Evolutionary conservation across 352 stramenopile genomes (phyloP).

Genomic region (Globisporangium acanthophoron): DNA sequence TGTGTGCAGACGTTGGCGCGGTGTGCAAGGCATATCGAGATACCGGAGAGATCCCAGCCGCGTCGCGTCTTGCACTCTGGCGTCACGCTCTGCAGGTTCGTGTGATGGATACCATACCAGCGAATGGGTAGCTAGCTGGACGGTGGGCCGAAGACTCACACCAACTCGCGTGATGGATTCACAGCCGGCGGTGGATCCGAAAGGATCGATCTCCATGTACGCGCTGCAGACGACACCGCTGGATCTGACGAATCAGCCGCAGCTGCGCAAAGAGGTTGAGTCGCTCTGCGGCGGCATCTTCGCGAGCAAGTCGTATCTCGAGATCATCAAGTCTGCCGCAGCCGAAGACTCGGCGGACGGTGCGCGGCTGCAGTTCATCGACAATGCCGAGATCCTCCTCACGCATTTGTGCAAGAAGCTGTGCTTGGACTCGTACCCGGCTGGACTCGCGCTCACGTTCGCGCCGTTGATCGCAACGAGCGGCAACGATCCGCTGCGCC

Average conservation of each 20-base stretch:
- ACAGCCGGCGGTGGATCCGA: constrained; percentile 12
- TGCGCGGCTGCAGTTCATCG: constrained; percentile 64
- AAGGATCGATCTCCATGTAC: constrained; percentile 64
- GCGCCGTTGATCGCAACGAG: constrained; percentile 45
- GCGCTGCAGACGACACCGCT: constrained; percentile 59
- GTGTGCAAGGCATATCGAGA: constrained; percentile 29
- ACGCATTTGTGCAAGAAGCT: constrained; percentile 66
- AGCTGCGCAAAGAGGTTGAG: constrained; percentile 68
- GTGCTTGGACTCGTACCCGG: constrained; percentile 36
- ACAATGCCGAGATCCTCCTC: constrained; percentile 66
- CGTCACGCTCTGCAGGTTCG: constrained; percentile 40
- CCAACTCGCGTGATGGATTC: background rate
- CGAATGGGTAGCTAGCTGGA: background rate
- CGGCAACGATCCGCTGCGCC: constrained; percentile 61
- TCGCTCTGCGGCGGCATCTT: constrained; percentile 60
- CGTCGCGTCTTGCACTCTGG: constrained; percentile 50
- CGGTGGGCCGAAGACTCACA: background rate
- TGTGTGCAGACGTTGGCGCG: constrained; percentile 22
- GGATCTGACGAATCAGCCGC: constrained; percentile 40
- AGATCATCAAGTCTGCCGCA: constrained; percentile 19
- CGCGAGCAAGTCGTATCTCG: constrained; percentile 40
- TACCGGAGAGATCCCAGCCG: constrained; percentile 29
- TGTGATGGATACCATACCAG: too few species aligned
- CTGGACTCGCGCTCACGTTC: constrained; percentile 48
- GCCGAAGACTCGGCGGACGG: constrained; percentile 39